phyloP scores from a whole-genome alignment of 2,329 filamentous ascomycete genomes.

The Nothomitra cinnamomea region DNA sequence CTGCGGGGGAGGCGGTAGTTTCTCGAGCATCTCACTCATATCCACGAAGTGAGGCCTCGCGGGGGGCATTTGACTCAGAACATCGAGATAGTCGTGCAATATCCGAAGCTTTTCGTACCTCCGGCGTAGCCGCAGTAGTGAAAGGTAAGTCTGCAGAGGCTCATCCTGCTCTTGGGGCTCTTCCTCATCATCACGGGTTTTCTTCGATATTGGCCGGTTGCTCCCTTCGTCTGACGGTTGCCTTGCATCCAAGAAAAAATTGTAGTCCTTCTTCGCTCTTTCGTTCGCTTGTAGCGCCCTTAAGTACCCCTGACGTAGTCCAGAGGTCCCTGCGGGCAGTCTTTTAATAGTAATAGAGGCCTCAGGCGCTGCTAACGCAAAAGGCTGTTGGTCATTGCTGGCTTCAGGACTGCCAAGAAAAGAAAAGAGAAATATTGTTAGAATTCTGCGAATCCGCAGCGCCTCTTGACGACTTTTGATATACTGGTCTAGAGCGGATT shows the following conservation, averaged over 20 bases:
- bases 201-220: slow-evolving; percentile 8
- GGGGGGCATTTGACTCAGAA: slow-evolving; percentile 34
- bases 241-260: slow-evolving; percentile 18
- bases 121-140: slow-evolving; percentile 33
- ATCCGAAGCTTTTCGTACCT: slow-evolving; percentile 34
- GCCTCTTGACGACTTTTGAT: slow-evolving; percentile 5
- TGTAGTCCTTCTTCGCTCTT: slow-evolving; percentile 33
- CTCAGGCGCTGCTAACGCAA: background rate
- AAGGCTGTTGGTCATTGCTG: background rate
- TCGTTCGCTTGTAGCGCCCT: slow-evolving; percentile 36
- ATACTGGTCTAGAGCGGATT: background rate
- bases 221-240: slow-evolving; percentile 10
- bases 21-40: slow-evolving; percentile 17
- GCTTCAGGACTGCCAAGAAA: background rate
- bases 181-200: slow-evolving; percentile 8
- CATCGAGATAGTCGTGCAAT: slow-evolving; percentile 34
- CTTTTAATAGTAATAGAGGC: background rate
- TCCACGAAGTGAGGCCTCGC: slow-evolving; percentile 20
- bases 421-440: slow-evolving; percentile 1
- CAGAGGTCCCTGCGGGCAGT: slow-evolving; percentile 24
- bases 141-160: slow-evolving; percentile 33
- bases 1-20: slow-evolving; percentile 13
- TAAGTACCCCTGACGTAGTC: slow-evolving; percentile 37
- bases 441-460: background rate
- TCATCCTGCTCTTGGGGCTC: slow-evolving; percentile 6